phyloP scores from a whole-genome alignment of 2,329 filamentous ascomycete species.

The Alternaria viburni region DNA sequence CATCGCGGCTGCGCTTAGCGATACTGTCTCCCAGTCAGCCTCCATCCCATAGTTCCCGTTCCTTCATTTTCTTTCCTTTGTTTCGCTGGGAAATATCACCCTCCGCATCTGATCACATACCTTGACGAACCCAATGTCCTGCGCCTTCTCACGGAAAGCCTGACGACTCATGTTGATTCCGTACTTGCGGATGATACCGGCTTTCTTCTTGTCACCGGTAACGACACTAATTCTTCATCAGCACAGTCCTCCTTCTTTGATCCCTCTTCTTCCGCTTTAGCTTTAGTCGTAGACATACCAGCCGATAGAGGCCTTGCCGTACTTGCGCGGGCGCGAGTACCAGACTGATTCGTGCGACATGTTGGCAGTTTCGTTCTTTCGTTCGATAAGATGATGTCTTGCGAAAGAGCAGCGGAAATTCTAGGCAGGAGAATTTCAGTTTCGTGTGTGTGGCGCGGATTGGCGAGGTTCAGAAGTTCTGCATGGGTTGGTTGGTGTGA shows the following conservation, averaged over 20 bases:
- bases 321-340: slow-evolving; percentile 95
- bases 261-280: accelerated
- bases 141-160: slow-evolving; percentile 71
- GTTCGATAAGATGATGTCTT: not conserved
- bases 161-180: slow-evolving; percentile 80
- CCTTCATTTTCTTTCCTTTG: not conserved
- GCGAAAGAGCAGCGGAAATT: not conserved
- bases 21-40: not conserved
- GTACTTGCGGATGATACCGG: slow-evolving; percentile 99
- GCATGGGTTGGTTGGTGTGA: not conserved
- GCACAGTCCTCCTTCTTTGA: not conserved
- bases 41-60: not conserved
- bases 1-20: not conserved
- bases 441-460: not conserved
- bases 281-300: slow-evolving; percentile 65
- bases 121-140: slow-evolving; percentile 72
- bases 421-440: not conserved
- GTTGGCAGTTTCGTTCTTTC: not conserved
- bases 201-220: slow-evolving; percentile 50
- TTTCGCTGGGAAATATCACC: not conserved
- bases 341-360: slow-evolving; percentile 66
- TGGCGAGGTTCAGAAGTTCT: not conserved
- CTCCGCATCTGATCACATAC: slow-evolving; percentile 44
- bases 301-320: slow-evolving; percentile 90
- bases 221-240: slow-evolving; percentile 36